Base-by-base conservation (phyloP, 2,329 filamentous ascomycete genomes). In the Talaromyces amestolkiae region DNA sequence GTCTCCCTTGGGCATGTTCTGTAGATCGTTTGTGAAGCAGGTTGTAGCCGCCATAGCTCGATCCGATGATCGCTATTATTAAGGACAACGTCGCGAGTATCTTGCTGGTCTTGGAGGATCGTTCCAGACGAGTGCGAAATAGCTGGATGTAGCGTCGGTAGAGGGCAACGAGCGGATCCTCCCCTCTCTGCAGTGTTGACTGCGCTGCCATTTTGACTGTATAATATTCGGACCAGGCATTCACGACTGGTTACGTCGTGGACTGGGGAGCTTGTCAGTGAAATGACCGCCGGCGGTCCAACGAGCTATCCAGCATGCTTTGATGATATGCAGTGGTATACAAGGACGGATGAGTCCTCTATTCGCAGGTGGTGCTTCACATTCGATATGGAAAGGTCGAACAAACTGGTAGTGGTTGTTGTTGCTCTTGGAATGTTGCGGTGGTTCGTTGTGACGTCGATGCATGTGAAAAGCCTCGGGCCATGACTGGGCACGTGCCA, bases 1-100 rank as follows among this genome's bases (percentile, higher is more conserved):
- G 90, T 68, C 87, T 85, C 5, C 93, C 93, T 71, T 93, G 90
- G 71, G 95, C 93, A 70, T 87, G 89, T 78, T 98, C 94, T 69
- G 88, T 88, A 58, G 86, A 87, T 67, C 87, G 85, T 65, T 84
- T 87, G 73, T 85, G 88, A 86, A 91, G 94, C 86, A 90, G 91
- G 67, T 86, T 87, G 66, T 89, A 87, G n/a, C 87, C 87, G 67
- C 93, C 93, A 80, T 92, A 93, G 64, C 89, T 89, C 54, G 89
- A 84, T 67, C 90, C 85, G 70, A 97, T 86, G 70, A 98, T 93
- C 58, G 92, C 90, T 33, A 93, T 80, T 9, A 90, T 83, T 35
- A 98, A 85, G 10, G 89, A 84, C 61, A 97, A 82, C 0, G 91
- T 91, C 27, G 91, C 91, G 61, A 96, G 81, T 17, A 96, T 84